Base-by-base conservation (phyloP, 108 stramenopile species). In the Schizochytrium sp. region DNA sequence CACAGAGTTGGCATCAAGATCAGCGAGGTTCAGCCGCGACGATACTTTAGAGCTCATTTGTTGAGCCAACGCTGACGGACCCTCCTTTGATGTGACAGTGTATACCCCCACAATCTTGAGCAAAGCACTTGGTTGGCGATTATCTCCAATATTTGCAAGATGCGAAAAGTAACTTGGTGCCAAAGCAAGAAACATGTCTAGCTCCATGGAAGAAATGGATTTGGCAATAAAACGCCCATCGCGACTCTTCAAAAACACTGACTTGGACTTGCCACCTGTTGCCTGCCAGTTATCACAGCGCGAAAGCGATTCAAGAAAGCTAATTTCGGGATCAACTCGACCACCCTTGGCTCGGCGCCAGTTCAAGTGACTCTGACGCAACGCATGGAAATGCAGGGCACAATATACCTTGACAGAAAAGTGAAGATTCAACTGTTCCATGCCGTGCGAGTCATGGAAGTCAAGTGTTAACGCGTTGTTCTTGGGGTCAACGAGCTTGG, bases 351-450 rank as follows among this genome's bases (percentile, higher is more conserved):
- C 8, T 19, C 73, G 49, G 28, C 73, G 46, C 50, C 73, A 47
- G 19, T 47, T 53, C 44, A 47, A 38, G 4, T 83, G 50, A 46
- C 49, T 50, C 49, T 83, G 46, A 4, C 73, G 46, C 73, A 83
- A 19, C 50, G 73, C 73, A 46, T 38, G 53, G 40, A 83, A 83
- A 4, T 83, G 73, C 10, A 83, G 45, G 19, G 73, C 49, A 1
- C 49, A 83, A 50, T 83, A 83, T 50, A 83, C 73, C 19, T 83
- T 83, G 73, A 83, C 73, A 17, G 73, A 83, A 46, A 83, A 83
- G 42, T 64, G 61, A 38, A 64, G 19, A 42, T 64, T 64, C 41
- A 64, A 42, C 61, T 64, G 61, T 38, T 83, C 50, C 5, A 83
- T n/a, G 4, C 73, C 73, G 19, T 83, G 46, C 50, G 73, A 12